A percentile compares a stretch with the other conserved stretches of the same genome.
Evolutionary conservation across 2,329 filamentous ascomycete species (phyloP).

Genomic region (Coccinonectria pachysandricola): DNA sequence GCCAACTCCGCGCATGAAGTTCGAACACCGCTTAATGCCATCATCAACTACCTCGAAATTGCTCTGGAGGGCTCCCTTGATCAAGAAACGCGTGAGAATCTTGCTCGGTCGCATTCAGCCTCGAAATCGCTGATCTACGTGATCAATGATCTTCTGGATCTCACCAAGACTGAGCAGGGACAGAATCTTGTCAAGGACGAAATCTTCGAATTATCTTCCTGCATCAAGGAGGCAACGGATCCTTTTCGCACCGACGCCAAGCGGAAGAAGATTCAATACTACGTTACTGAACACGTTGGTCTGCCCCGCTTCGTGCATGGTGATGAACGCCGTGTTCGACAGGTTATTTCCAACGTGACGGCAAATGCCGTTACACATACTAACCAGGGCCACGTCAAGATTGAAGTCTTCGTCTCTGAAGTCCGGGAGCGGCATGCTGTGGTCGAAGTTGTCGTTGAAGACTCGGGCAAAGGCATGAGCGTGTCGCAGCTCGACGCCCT

Average conservation of each 20-base stretch:
- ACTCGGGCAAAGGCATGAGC: constrained; percentile 67
- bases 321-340: constrained; percentile 69
- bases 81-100: constrained; percentile 72
- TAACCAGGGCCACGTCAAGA: constrained; percentile 50
- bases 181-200: constrained; percentile 71
- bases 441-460: constrained; percentile 65
- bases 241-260: constrained; percentile 64
- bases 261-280: constrained; percentile 63
- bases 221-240: constrained; percentile 67
- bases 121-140: constrained; percentile 90
- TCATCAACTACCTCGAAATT: constrained; percentile 91
- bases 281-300: constrained; percentile 55
- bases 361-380: constrained; percentile 83
- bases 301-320: constrained; percentile 64
- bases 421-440: constrained; percentile 44
- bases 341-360: constrained; percentile 72
- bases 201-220: constrained; percentile 59
- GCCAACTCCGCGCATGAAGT: constrained; percentile 90
- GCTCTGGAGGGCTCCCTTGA: constrained; percentile 74
- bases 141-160: constrained; percentile 81
- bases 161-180: constrained; percentile 82
- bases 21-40: constrained; percentile 80
- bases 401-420: constrained; percentile 58
- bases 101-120: constrained; percentile 76
- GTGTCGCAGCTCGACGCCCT: constrained; percentile 46